A percentile compares a stretch with the other conserved stretches of the same genome.
Conservation (phyloP, 2,329 filamentous ascomycete species). For the Ceratocystis harringtonii region DNA sequence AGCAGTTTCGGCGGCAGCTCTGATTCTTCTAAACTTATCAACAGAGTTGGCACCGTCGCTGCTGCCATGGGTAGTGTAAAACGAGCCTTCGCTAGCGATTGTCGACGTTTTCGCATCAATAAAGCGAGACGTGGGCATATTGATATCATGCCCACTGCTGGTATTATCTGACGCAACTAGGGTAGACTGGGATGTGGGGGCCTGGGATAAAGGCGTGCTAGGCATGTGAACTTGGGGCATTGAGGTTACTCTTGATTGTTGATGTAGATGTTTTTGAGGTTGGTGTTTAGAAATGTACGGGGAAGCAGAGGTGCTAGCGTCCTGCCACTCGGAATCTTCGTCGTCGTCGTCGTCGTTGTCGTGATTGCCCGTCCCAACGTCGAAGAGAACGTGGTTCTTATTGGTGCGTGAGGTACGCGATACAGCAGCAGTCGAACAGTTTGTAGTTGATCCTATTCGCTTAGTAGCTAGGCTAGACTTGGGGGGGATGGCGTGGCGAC, state of each 20-base stretch:
- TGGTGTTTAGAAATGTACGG: conserved; percentile 29
- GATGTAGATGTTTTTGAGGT: background rate
- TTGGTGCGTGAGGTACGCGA: conserved; percentile 35
- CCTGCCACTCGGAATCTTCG: conserved; percentile 49
- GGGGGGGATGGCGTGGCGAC: conserved; percentile 41
- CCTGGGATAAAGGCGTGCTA: background rate
- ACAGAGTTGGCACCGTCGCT: conserved; percentile 23
- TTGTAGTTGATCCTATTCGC: conserved; percentile 27
- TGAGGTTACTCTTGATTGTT: conserved; percentile 15
- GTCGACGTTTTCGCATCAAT: conserved; percentile 37
- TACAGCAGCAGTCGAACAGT: background rate
- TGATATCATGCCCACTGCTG: conserved; percentile 33
- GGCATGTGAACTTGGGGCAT: conserved; percentile 1
- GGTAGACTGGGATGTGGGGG: background rate
- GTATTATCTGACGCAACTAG: conserved; percentile 2
- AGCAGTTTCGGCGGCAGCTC: background rate
- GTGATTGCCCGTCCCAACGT: conserved; percentile 36
- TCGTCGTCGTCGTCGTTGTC: conserved; percentile 28
- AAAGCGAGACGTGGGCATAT: conserved; percentile 44
- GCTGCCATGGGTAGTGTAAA: conserved; percentile 28
- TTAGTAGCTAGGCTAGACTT: conserved; percentile 39
- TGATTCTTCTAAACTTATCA: conserved; percentile 25
- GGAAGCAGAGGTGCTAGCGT: conserved; percentile 48
- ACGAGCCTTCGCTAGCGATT: conserved; percentile 36
- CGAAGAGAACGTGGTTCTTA: conserved; percentile 46